Percentiles rank a stretch among this genome's conserved stretches.
Evolutionary conservation across 345 rosid genomes (phyloP).

Genomic region (Triadica sebifera): DNA sequence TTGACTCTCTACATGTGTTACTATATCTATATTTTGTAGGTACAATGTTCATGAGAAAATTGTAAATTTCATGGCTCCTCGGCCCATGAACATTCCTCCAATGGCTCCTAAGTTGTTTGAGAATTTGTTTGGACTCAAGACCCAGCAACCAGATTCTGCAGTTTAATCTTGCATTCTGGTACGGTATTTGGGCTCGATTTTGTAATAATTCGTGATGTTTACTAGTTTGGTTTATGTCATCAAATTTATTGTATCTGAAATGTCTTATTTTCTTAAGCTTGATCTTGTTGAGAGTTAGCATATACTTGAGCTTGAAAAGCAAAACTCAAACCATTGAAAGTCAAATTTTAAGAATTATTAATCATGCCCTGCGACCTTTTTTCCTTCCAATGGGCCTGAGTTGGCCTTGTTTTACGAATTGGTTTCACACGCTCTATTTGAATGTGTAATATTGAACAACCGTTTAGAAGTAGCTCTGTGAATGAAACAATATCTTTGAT

Average conservation of each 20-base stretch:
- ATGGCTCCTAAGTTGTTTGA: constrained; percentile 73
- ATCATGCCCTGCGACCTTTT: too few relatives aligned
- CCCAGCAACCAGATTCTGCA: constrained; percentile 24
- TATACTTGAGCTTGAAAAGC: neutral
- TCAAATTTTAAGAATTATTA: too few relatives aligned
- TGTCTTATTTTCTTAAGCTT: too few relatives aligned
- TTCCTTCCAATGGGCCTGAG: too few relatives aligned
- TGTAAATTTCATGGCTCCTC: constrained; percentile 83
- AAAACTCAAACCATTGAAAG: too few relatives aligned
- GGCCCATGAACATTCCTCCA: constrained; percentile 51
- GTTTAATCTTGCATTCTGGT: neutral
- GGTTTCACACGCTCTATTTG: too few relatives aligned
- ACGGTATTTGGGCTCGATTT: too few relatives aligned
- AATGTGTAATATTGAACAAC: too few relatives aligned
- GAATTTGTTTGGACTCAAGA: constrained; percentile 72
- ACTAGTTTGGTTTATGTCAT: too few relatives aligned
- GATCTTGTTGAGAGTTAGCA: neutral
- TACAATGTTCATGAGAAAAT: constrained; percentile 78
- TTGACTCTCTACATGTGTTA: neutral
- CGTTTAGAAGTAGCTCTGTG: too few relatives aligned
- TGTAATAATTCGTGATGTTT: neutral
- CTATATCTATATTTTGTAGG: constrained; percentile 31
- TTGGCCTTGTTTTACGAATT: too few relatives aligned
- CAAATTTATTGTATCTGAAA: neutral
- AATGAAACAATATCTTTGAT: too few relatives aligned